Evolutionary conservation across 805 yeast species (phyloP), one percentile per base, ranked within the genome.

Genomic region (Wickerhamomyces canadensis): DNA sequence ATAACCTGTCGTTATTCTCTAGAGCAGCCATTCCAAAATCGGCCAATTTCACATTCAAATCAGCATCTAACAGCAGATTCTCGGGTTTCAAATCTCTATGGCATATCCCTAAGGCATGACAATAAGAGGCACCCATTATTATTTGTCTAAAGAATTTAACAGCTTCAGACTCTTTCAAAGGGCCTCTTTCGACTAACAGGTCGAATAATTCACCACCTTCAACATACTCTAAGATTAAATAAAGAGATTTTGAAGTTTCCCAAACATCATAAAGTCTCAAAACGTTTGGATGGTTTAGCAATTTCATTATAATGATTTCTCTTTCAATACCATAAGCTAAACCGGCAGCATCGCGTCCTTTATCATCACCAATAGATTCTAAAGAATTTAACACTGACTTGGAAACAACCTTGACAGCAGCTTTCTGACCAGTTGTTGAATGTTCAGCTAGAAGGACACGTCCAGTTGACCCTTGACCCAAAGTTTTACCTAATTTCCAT

Each of bases 301-400:
- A 70, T 62, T 93, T 93, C 98, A 91, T 93, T 50, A 93, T 93
- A 51, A 93, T 89, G 45, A 93, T 95, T 58, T 93, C 98, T 48
- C 98, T 75, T 63, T 93, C 98, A 31, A 93, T 91, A 27, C 98
- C 98, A 58, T 91, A 88, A 3, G 96, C 95, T 40, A 84, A 70
- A 1, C 87, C 86, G 13, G 70, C 65, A n/a, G 72, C 70, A 40
- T 72, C 76, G 34, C 63, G 48, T 4, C 64, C 62, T 47, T 54
- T 55, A 41, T 45, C 51, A 24, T 64, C 70, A 22, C 65, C 66
- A 19, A 36, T 64, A 18, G 40, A 27, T 25, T 57, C 60, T 24
- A 47, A 27, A n/a, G 49, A 55, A 45, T 60, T 67, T 41, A 73
- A 56, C 36, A 68, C 72, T 19, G 76, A 70, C 55, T 84, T 84